phyloP scores from a whole-genome alignment of 2,329 filamentous ascomycete species.

The Teratosphaeria epicoccoides region DNA sequence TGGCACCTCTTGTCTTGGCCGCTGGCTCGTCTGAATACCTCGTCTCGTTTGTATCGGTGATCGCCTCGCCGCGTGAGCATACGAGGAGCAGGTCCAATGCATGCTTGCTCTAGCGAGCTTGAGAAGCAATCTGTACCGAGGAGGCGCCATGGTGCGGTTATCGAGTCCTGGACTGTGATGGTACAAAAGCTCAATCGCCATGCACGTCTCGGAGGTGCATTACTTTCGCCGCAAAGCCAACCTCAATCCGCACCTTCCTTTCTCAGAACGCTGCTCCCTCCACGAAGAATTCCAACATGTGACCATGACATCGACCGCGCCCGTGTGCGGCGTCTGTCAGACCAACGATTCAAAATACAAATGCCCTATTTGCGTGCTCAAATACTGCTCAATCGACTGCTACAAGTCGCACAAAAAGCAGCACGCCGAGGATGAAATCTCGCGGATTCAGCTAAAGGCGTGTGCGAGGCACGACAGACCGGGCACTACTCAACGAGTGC shows the following conservation, averaged over 20 bases:
- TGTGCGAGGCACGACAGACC: conserved; percentile 9
- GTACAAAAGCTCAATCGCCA: neutral
- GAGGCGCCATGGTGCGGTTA: conserved; percentile 18
- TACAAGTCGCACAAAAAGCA: conserved; percentile 28
- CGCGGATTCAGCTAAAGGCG: neutral
- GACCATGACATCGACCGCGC: conserved; percentile 6
- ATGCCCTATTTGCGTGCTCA: conserved; percentile 37
- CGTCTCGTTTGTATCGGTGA: conserved; percentile 19
- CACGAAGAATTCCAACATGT: conserved; percentile 19
- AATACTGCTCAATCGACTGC: conserved; percentile 34
- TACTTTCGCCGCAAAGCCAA: conserved; percentile 6
- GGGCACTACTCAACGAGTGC: conserved; percentile 14
- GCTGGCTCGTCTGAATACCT: conserved; percentile 15
- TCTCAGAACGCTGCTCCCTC: neutral
- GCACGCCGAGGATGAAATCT: conserved; percentile 17
- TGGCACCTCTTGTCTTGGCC: conserved; percentile 10
- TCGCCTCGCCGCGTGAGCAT: conserved; percentile 5
- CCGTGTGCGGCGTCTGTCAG: conserved; percentile 35
- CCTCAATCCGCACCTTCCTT: neutral
- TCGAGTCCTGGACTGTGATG: neutral
- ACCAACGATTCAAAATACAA: conserved; percentile 39
- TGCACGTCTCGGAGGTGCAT: conserved; percentile 12
- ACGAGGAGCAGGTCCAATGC: conserved; percentile 16
- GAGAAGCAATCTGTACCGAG: conserved; percentile 19
- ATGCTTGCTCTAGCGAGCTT: conserved; percentile 14